A percentile compares a stretch with the other conserved stretches of the same genome.
Evolutionary conservation across 257 asterid genomes (phyloP).

Genomic region (Vinca minor): DNA sequence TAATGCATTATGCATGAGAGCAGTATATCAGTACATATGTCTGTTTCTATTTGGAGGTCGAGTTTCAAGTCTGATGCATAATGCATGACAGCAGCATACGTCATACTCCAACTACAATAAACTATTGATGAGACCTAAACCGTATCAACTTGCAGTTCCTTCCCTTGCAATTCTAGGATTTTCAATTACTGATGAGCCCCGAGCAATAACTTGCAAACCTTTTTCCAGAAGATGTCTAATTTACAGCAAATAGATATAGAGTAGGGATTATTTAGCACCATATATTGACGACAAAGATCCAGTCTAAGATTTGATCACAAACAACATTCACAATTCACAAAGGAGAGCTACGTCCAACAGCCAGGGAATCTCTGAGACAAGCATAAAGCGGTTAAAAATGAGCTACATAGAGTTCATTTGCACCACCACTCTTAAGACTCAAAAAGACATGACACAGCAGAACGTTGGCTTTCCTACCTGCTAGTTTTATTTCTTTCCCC

Average conservation of each 20-base stretch:
- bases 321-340: conserved; percentile 20
- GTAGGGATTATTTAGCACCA: background rate
- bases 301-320: background rate
- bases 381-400: conserved; percentile 19
- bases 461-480: conserved; percentile 10
- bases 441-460: conserved; percentile 17
- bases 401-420: conserved; percentile 25
- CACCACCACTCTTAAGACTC: conserved; percentile 31
- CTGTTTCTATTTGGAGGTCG: too few relatives aligned
- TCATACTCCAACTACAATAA: too few relatives aligned
- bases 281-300: background rate
- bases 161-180: too few relatives aligned
- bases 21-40: too few relatives aligned
- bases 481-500: conserved; percentile 58
- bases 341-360: conserved; percentile 28
- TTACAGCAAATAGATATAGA: background rate
- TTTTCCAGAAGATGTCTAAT: too few relatives aligned
- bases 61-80: too few relatives aligned
- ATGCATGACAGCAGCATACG: too few relatives aligned
- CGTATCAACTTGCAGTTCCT: too few relatives aligned
- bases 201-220: too few relatives aligned
- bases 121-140: too few relatives aligned
- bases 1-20: too few relatives aligned
- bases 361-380: conserved; percentile 17
- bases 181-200: too few relatives aligned